Base-by-base conservation (phyloP, 1,284 basidiomycete genomes). In the Malassezia sp. region DNA sequence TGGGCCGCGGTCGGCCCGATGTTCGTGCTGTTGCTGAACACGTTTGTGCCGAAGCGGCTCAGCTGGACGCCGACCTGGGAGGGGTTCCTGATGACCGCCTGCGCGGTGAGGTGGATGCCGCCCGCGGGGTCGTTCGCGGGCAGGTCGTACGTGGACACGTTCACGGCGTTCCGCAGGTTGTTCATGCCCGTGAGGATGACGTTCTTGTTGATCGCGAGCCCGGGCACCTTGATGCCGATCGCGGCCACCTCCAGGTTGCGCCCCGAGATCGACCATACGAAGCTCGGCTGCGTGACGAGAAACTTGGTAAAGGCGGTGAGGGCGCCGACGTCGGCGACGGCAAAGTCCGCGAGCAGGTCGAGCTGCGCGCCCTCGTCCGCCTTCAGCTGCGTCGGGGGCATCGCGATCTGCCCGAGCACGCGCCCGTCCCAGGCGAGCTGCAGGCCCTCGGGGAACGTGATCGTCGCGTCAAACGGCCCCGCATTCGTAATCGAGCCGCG, bases 21-120 rank as follows among this genome's bases (percentile, higher is more conserved):
- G 62, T 77, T 73, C 21, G 76, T 74, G 28, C 74, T 71, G 36
- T 75, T 74, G 42, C 76, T 75, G 54, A 74, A 79, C 10, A 79
- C 79, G 45, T 77, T 74, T 69, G 83, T 83, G 6, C 76, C 76
- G 49, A 85, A 76, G 4, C 76, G 76, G 45, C 75, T 77, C 10
- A 84, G 73, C 52, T 78, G 72, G 10, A 85, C 78, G 43, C 83
- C 84, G 34, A 85, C 80, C 75, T 84, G 82, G 3, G 83, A 80
- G 18, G 83, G 83, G 60, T 84, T 85, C 11, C 75, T 73, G 21
- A 80, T 74, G 14, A 75, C 77, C 1, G 81, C 77, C 40, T 80
- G 72, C 10, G 84, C 73, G 1, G 79, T 81, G 36, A 85, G 73
- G 51, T 78, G 77, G 49, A 85, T 80, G 31, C 83, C 83, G n/a